Evolutionary conservation across 1,284 basidiomycete species (phyloP).

Genomic region (Volvariella volvacea): DNA sequence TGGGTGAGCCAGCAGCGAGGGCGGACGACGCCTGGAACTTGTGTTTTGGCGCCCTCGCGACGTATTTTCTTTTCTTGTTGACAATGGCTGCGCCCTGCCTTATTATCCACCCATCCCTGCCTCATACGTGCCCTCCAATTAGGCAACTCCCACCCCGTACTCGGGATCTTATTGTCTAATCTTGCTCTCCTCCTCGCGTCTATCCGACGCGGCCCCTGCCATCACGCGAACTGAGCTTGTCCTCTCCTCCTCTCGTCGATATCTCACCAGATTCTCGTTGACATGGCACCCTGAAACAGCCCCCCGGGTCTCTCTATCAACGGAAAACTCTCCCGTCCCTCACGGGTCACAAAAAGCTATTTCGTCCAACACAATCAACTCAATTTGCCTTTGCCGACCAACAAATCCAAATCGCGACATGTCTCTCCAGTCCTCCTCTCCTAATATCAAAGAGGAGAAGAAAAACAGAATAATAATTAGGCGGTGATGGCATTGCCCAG

Average conservation of each 20-base stretch:
- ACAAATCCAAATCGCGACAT: conserved; percentile 15
- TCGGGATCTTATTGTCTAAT: conserved; percentile 40
- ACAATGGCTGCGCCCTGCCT: too few species aligned
- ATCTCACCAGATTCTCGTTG: conserved; percentile 35
- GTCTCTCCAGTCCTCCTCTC: not conserved
- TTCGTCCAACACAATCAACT: conserved; percentile 31
- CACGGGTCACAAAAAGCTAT: conserved; percentile 41
- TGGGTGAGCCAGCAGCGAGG: too few species aligned
- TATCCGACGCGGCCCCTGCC: not conserved
- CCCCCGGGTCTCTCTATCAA: conserved; percentile 5
- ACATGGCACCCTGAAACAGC: conserved; percentile 47
- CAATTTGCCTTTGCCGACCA: conserved; percentile 32
- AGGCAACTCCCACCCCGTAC: conserved; percentile 30
- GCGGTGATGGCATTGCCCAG: conserved; percentile 21
- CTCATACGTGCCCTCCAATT: conserved; percentile 22
- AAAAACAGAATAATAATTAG: not conserved
- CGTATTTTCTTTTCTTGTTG: too few species aligned
- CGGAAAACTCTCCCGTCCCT: conserved; percentile 24
- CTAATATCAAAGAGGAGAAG: not conserved
- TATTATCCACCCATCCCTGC: conserved; percentile 19
- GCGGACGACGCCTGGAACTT: too few species aligned
- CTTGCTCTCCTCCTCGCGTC: conserved; percentile 19
- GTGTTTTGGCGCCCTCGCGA: not conserved
- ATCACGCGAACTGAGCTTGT: not conserved
- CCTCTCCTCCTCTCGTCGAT: conserved; percentile 16